Conservation (phyloP, 495 filamentous ascomycete species). For the Schizothecium vesticola region DNA sequence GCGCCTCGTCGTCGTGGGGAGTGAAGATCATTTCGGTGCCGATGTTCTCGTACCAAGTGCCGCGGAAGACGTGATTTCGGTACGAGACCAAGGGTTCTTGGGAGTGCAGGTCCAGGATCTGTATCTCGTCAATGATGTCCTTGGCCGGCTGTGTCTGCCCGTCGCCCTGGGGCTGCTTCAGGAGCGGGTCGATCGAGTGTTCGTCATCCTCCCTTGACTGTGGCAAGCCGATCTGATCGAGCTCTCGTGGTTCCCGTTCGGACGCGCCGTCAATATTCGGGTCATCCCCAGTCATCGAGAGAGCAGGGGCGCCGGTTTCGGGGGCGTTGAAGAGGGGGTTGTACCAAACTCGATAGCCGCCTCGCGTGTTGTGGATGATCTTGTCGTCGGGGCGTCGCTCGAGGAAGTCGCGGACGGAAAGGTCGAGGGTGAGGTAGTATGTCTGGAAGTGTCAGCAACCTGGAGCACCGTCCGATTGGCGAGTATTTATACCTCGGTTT, state of each 20-base stretch:
- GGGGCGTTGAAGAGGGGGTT: conserved; percentile 29
- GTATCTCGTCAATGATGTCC: conserved; percentile 44
- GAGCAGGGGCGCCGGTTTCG: conserved; percentile 15
- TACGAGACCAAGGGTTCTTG: conserved; percentile 67
- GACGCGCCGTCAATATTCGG: conserved; percentile 26
- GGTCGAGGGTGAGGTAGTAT: conserved; percentile 52
- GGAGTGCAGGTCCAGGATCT: conserved; percentile 74
- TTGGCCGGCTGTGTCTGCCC: background rate
- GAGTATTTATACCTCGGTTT: conserved; percentile 21
- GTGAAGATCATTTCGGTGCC: conserved; percentile 76
- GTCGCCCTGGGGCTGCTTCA: conserved; percentile 5
- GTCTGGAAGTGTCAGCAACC: conserved; percentile 29
- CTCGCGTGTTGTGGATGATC: conserved; percentile 25
- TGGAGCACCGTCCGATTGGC: background rate
- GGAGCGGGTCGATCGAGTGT: conserved; percentile 16
- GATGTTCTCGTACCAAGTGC: conserved; percentile 68
- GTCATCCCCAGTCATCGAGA: conserved; percentile 23
- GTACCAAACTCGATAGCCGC: conserved; percentile 33
- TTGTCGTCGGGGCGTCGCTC: conserved; percentile 28
- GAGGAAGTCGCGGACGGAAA: conserved; percentile 46
- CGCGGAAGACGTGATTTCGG: conserved; percentile 66
- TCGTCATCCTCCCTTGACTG: background rate
- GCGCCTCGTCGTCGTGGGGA: conserved; percentile 37
- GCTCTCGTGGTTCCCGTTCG: conserved; percentile 26
- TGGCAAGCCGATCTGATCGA: conserved; percentile 21